Base-by-base conservation (phyloP, 805 yeast species). In the Suhomyces tanzawaensis region DNA sequence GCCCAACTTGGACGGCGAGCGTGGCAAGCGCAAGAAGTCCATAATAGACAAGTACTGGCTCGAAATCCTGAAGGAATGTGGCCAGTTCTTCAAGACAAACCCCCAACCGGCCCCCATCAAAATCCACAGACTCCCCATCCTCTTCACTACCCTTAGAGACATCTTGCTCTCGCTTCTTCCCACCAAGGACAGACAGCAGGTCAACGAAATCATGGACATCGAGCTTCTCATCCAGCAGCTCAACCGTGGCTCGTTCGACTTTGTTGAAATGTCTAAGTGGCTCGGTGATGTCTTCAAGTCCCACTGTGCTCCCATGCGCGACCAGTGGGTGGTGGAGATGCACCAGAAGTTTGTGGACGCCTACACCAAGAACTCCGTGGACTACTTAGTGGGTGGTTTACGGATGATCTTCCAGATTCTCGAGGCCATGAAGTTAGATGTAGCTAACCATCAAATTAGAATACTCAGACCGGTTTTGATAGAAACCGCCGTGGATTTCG, bases 241-340 rank as follows among this genome's bases (percentile, higher is more conserved):
- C 36, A 62, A 75, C 28, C 79, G 77, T 46, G 79, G 83, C 16
- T 76, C 85, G n/a, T 76, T 85, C 50, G 85, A 83, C 57, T 85
- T 85, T 64, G 76, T 79, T 14, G 72, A 76, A 25, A 72, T 88
- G 50, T 75, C 90, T 2, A 71, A 71, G 40, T 85, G 95, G 91
- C 71, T 90, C 29, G 79, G 87, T 2, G 69, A 74, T 22, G 77
- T 88, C 22, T 82, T 91, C 63, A 87, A 89, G 62, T 79, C 82
- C 36, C 96, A 87, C 58, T 89, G 96, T 64, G 96, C 96, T 5
- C 97, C 97, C 45, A 88, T 88, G 95, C 76, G 97, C 57, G 96
- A 87, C 60, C 65, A 77, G 28, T 83, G 93, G 89, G 95, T 90
- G 25, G 85, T 79, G 49, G 86, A 82, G 51, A 86, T 90, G 93